A percentile compares a stretch with the other conserved stretches of the same genome.
phyloP scores from a whole-genome alignment of 106 monocot genomes.

The Vanilla planifolia region DNA sequence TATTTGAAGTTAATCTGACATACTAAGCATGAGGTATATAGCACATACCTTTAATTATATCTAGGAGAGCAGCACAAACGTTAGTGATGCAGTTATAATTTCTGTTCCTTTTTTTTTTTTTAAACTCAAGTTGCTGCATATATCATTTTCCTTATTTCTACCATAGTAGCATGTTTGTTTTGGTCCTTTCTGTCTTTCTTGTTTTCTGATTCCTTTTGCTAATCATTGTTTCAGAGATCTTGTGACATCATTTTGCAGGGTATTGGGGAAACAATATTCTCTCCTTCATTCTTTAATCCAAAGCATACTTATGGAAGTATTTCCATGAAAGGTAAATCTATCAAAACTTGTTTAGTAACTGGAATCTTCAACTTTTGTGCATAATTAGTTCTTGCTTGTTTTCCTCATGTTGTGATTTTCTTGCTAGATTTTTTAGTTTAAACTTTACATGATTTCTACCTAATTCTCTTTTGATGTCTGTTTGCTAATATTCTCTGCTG shows the following conservation, averaged over 20 bases:
- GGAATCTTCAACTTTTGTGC: background rate
- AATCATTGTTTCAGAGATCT: slow-evolving; percentile 9
- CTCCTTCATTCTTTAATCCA: slow-evolving; percentile 16
- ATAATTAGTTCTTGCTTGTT: background rate
- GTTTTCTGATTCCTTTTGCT: background rate
- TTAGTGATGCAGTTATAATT: too few species aligned
- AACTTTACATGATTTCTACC: background rate
- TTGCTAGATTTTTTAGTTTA: background rate
- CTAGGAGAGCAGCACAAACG: background rate
- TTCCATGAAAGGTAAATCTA: slow-evolving; percentile 20
- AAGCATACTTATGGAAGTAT: slow-evolving; percentile 3
- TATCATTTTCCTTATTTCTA: background rate
- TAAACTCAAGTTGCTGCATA: background rate
- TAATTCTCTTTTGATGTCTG: background rate
- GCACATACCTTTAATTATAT: background rate
- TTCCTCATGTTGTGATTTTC: background rate
- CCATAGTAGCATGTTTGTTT: background rate
- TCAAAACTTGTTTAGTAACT: background rate
- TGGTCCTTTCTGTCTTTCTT: background rate
- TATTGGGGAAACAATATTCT: slow-evolving; percentile 19
- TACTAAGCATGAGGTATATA: background rate
- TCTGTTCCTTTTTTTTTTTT: background rate
- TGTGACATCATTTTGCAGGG: background rate
- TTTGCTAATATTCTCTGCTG: too few species aligned
- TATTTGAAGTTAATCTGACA: too few species aligned